Evolutionary conservation across 1,284 basidiomycete genomes (phyloP), one percentile per base, ranked within the genome.

Genomic region (Moesziomyces antarcticus): DNA sequence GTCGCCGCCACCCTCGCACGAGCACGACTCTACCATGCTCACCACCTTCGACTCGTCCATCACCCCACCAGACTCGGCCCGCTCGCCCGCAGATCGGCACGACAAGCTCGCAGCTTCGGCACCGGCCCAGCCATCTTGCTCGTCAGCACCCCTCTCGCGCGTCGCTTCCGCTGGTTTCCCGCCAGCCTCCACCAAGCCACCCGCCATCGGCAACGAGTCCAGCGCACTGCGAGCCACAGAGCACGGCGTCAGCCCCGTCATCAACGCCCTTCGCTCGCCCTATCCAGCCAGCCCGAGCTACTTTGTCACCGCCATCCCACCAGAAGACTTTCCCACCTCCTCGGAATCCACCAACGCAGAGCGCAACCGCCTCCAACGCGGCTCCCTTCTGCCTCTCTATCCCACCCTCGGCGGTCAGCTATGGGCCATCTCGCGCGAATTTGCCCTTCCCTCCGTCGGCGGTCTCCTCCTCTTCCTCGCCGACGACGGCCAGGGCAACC

Each of bases 371-470:
- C 30, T 62, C 13, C 77, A 77, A 35, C 67, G 81, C 35, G 81
- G 81, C 40, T 77, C 75, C 20, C 76, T 83, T 2, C 43, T 83
- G 37, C 81, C 81, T 0, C 68, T 83, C 41, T 82, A 82, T 50
- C 81, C 81, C 0, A 81, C 81, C 0, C 72, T 83, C 14, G 78
- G 78, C 21, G 80, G 79, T 7, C 81, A 83, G 59, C 75, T 83
- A 7, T 83, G 80, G 58, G 81, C 81, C n/a, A 79, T 83, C 52
- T 71, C 81, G 5, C 73, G 81, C 49, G 80, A 83, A 35, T 82
- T 77, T n/a, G 78, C 76, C 3, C 54, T 83, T 14, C 81, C 81
- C 3, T 81, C 80, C 3, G 67, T 83, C 8, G 80, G 79, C 37
- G 81, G 81, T 4, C 63, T 83, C 46, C 67, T 78, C 44, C 57